phyloP scores from a whole-genome alignment of 1,284 basidiomycete species.

The Tilletia horrida region DNA sequence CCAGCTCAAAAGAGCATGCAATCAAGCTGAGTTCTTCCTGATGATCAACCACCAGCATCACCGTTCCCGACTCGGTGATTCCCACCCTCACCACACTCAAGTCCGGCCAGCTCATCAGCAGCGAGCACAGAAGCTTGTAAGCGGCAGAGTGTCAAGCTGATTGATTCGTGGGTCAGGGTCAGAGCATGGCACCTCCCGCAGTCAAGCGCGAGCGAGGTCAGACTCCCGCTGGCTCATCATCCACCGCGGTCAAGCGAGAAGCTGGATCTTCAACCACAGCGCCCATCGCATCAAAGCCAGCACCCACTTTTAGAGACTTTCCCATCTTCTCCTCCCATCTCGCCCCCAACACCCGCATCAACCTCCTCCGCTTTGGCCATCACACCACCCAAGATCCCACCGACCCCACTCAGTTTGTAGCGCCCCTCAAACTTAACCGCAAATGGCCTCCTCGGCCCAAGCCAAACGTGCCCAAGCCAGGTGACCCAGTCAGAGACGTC shows the following conservation, averaged over 20 bases:
- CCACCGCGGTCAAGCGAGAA: conserved; percentile 2
- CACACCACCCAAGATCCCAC: conserved; percentile 48
- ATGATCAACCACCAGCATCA: background rate
- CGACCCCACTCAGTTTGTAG: conserved; percentile 42
- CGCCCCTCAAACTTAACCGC: conserved; percentile 52
- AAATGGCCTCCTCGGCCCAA: conserved; percentile 52
- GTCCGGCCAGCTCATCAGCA: too few species aligned
- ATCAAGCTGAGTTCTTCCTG: conserved; percentile 1
- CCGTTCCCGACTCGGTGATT: background rate
- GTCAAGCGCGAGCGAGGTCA: background rate
- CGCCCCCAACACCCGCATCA: conserved; percentile 35
- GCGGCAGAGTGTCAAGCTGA: too few species aligned
- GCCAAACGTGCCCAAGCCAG: conserved; percentile 40
- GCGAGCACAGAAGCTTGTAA: too few species aligned
- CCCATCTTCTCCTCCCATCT: conserved; percentile 42
- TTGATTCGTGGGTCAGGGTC: too few species aligned
- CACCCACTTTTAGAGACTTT: conserved; percentile 50
- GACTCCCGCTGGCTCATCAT: background rate
- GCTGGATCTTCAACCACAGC: background rate
- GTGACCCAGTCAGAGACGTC: conserved; percentile 45
- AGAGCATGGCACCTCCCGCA: conserved; percentile 1
- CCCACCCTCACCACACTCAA: too few species aligned
- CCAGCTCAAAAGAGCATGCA: too few species aligned
- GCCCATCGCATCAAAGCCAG: background rate
- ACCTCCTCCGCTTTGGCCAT: conserved; percentile 51